Evolutionary conservation across 805 yeast genomes (phyloP), one percentile per base, ranked within the genome.

Genomic region (Saccharomycopsis sp.): DNA sequence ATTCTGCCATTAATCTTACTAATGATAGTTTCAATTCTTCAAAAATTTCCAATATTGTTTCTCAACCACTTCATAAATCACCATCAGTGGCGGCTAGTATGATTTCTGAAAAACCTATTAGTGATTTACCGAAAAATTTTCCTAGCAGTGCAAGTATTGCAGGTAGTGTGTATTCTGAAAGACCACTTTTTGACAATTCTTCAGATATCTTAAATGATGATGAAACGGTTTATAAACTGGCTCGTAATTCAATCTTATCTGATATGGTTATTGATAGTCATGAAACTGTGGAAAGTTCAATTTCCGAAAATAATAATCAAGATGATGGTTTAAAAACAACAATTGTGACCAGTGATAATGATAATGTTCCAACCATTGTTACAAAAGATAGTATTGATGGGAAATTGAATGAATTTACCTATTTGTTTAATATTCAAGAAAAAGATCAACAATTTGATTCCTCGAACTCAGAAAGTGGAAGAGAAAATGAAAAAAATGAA

Each of bases 151-250:
- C 39, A 17, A 44, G 47, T 26, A 31, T 44, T 25, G 31, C 39
- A 12, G 44, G 40, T 4, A 44, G 47, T 17, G 29, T 44, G 34
- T 9, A 41, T 4, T 40, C 45, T 14, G 47, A 44, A 21, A 35
- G 33, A 32, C 47, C 47, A 21, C 26, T 44, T 2, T 36, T 18
- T 9, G 45, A 42, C 23, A 14, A 21, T 19, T 20, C 30, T 3
- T 14, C 9, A 23, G 5, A 17, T 18, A 9, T 5, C 5, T 15
- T 13, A 13, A 33, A 34, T 23, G 42, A 42, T 21, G 39, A 42
- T 14, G 42, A 42, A 31, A 18, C 38, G 5, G 20, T 37, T n/a
- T 29, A 35, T 13, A 25, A 25, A 28, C 12, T 13, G 8, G 17
- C 26, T n/a, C 14, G 17, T 10, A 40, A 36, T 31, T 40, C 44